Evolutionary conservation across 495 filamentous ascomycete genomes (phyloP), one percentile per base, ranked within the genome.

Genomic region (Pseudoneurospora amorphoporcata): DNA sequence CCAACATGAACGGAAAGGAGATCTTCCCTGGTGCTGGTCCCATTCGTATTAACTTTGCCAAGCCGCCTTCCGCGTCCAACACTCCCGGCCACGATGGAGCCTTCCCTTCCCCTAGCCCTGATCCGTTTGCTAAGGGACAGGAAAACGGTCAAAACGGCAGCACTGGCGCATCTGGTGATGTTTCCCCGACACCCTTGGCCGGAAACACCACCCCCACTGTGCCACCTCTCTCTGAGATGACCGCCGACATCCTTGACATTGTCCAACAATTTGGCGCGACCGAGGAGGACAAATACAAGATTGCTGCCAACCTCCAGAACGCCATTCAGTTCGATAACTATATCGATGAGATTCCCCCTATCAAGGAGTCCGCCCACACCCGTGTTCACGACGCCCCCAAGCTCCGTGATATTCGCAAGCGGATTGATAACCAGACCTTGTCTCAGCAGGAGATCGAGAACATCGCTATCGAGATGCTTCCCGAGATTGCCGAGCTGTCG

Each of bases 21-120:
- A 97, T 99, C 68, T 98, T 99, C 84, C 96, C 95, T 8, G 96
- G 95, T 65, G 94, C 94, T 72, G 95, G 96, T 17, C 94, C 95
- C 14, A 92, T 98, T 58, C 86, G 94, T 71, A 98, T 99, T 77
- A 96, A 96, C 70, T 99, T 95, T 81, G 95, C 96, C 23, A 99
- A 99, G 82, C 95, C 94, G 53, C 95, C 94, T 23, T 95, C 94
- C 39, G 88, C 92, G 41, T 92, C 92, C 71, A 90, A 89, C 45
- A 95, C 96, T 10, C 94, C 95, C 47, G 94, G 93, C 32, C 87
- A 87, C 39, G 90, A 92, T 72, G 94, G 94, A 71, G 86, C 88
- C 19, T 92, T 94, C 81, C 92, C 92, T n/a, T 97, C 95, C 7
- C 92, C 94, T n/a, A 97, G 94, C 74, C 95, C 95, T 14, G 95